Percentiles rank a stretch among this genome's conserved stretches.
Conservation (phyloP, 2,329 filamentous ascomycete species). For the Penicillium sclerotiorum region DNA sequence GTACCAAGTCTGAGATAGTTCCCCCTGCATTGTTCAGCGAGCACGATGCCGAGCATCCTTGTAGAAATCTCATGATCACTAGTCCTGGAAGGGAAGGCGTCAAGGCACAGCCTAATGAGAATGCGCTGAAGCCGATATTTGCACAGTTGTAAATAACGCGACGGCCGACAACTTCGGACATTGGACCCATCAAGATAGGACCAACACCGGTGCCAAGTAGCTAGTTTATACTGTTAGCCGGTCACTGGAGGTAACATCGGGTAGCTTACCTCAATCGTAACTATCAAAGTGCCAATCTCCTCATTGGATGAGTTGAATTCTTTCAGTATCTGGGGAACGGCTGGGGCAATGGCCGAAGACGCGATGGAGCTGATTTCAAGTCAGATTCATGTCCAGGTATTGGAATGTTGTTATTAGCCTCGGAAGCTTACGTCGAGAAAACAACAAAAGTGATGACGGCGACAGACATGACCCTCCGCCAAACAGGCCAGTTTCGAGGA, state of each 20-base stretch:
- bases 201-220: conserved; percentile 11
- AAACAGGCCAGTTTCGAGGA: conserved; percentile 12
- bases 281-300: conserved; percentile 1
- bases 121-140: conserved; percentile 15
- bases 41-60: conserved; percentile 33
- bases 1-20: conserved; percentile 55
- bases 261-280: conserved; percentile 5
- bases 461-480: conserved; percentile 9
- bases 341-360: conserved; percentile 7
- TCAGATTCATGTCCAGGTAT: background rate
- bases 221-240: background rate
- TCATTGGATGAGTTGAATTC: conserved; percentile 5
- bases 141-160: conserved; percentile 11
- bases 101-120: conserved; percentile 9
- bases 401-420: background rate
- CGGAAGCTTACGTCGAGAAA: conserved; percentile 6
- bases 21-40: conserved; percentile 55
- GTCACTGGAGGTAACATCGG: too few relatives aligned
- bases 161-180: conserved; percentile 14
- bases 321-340: conserved; percentile 6
- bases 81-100: conserved; percentile 6
- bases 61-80: conserved; percentile 13
- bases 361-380: conserved; percentile 5
- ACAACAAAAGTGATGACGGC: conserved; percentile 10
- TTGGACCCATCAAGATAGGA: conserved; percentile 11